Base-by-base conservation (phyloP, 768 basidiomycete species). In the Xanthoconium purpureum region DNA sequence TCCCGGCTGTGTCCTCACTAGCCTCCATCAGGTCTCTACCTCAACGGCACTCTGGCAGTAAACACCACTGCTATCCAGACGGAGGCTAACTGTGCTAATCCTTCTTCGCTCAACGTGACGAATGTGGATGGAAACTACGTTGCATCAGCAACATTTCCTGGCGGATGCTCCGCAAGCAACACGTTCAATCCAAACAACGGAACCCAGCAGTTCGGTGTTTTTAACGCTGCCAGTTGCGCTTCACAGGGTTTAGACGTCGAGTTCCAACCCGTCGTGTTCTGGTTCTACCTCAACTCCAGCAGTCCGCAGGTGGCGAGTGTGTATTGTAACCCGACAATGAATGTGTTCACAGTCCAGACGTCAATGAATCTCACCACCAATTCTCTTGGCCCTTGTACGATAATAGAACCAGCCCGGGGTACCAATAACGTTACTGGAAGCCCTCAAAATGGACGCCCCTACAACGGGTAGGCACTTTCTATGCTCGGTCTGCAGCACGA, bases 261-360 rank as follows among this genome's bases (percentile, higher is more conserved):
- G 24, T 77, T 77, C 56, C 78, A 75, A 36, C 84, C 87, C 9
- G 83, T 88, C 42, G 78, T 88, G 72, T 89, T 88, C 62, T 89
- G 86, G 85, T 87, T 68, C 65, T 86, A 77, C 65, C 73, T 80
- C 32, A 65, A 74, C 43, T 62, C 65, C 47, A 61, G 67, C 17
- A 71, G 58, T 24, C 66, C 72, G 13, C 73, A 82, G 55, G 80
- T 77, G 1, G 73, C 75, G 50, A 76, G 77, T 4, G 76, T 87
- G 8, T 86, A 88, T 58, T 89, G 87, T 63, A 59, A 68, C 12
- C 85, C 87, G 5, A 72, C 66, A 3, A 78, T 89, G 46, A 57
- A 69, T 5, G 65, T 76, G 2, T 78, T 74, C 57, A 65, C 75
- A 52, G 77, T 85, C 24, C 62, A 60, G 9, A 80, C 78, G 0